Evolutionary conservation across 345 rosid species (phyloP).

Genomic region (Xanthoceras sorbifolium): DNA sequence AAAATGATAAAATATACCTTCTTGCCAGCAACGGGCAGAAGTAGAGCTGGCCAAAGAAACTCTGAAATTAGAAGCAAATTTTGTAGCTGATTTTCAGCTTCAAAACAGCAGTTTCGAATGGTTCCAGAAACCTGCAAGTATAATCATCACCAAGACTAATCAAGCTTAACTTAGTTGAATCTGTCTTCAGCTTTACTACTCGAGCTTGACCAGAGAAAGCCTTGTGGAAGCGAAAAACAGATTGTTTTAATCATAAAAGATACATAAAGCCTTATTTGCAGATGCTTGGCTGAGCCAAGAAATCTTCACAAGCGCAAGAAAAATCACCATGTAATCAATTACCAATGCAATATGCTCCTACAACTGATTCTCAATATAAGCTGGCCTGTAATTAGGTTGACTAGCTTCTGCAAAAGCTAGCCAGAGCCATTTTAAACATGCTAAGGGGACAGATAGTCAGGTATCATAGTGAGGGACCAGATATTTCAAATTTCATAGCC

Average conservation of each 20-base stretch:
- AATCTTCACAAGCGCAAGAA: not conserved
- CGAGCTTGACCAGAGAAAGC: not conserved
- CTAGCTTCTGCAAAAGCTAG: not conserved
- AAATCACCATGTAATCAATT: conserved; percentile 9
- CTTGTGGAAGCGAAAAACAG: not conserved
- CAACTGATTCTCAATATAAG: conserved; percentile 5
- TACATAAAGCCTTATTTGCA: not conserved
- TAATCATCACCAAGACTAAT: conserved; percentile 19
- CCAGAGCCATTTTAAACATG: not conserved
- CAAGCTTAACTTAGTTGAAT: conserved; percentile 14
- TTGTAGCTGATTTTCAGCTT: conserved; percentile 83
- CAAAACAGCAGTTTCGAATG: conserved; percentile 85
- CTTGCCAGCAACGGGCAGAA: conserved; percentile 89
- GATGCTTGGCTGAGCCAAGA: not conserved
- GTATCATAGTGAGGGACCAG: not conserved
- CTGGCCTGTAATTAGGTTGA: not conserved
- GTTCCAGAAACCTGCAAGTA: conserved; percentile 76
- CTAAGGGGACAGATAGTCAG: not conserved
- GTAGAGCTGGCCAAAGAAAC: conserved; percentile 93
- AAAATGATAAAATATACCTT: conserved; percentile 44
- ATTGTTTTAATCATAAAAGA: not conserved
- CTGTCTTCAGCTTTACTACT: conserved; percentile 2
- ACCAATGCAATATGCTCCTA: not conserved
- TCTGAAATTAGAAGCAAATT: conserved; percentile 81
- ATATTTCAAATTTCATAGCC: not conserved